Conservation (phyloP, 2,329 filamentous ascomycete genomes). For the Teratosphaeria nubilosa region DNA sequence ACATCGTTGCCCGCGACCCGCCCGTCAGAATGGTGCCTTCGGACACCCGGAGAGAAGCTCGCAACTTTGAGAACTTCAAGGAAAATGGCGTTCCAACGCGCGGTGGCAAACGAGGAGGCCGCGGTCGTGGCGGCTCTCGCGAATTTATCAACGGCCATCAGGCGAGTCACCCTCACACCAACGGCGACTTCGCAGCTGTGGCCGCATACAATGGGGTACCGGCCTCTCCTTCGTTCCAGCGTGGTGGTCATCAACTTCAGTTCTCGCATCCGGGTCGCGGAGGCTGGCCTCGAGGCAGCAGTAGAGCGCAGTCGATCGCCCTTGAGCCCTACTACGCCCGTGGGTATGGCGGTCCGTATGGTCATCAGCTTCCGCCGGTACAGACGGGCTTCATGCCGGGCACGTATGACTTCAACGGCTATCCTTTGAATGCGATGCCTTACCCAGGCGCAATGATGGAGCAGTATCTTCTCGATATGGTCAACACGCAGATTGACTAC, state of each 20-base stretch:
- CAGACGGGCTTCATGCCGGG: slow-evolving; percentile 39
- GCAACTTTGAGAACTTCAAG: slow-evolving; percentile 14
- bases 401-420: slow-evolving; percentile 36
- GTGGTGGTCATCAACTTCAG: slow-evolving; percentile 18
- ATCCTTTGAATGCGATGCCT: slow-evolving; percentile 37
- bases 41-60: slow-evolving; percentile 14
- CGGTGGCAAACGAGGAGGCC: slow-evolving; percentile 22
- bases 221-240: slow-evolving; percentile 21
- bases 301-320: slow-evolving; percentile 54
- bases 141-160: slow-evolving; percentile 24
- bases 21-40: slow-evolving; percentile 7
- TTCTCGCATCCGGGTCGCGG: slow-evolving; percentile 28
- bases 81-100: slow-evolving; percentile 12
- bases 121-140: slow-evolving; percentile 23
- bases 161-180: slow-evolving; percentile 9
- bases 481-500: slow-evolving; percentile 61
- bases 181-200: slow-evolving; percentile 17
- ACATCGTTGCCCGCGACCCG: not conserved
- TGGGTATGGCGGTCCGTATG: slow-evolving; percentile 15
- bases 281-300: slow-evolving; percentile 37
- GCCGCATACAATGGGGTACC: slow-evolving; percentile 13
- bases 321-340: slow-evolving; percentile 42
- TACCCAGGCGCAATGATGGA: slow-evolving; percentile 50
- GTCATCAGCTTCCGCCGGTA: slow-evolving; percentile 30
- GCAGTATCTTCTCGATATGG: slow-evolving; percentile 47